These are phyloP conservation scores for Hypholoma sublateritium DNA, from an alignment of 768 basidiomycete genomes.

Conservation along the genomic window DNA sequence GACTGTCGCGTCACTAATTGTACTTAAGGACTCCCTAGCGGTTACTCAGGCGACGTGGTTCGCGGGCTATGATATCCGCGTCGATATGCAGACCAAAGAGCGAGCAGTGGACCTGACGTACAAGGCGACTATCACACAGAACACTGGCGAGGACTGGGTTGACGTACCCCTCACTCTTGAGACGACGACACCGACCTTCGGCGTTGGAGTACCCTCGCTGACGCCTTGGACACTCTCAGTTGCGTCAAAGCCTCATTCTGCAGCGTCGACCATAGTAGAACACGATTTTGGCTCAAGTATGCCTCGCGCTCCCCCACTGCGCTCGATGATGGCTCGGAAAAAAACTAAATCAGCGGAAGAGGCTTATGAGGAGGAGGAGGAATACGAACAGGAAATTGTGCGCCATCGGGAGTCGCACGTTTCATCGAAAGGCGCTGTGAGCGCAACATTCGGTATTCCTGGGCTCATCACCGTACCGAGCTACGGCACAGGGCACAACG, in stretches of 20 bases:
- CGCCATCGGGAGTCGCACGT: conserved; percentile 25
- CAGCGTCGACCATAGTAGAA: not conserved
- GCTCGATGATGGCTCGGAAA: no score
- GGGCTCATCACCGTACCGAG: conserved; percentile 42
- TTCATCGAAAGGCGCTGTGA: conserved; percentile 36
- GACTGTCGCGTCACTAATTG: not conserved
- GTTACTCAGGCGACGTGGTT: conserved; percentile 37
- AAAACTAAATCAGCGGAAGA: not conserved
- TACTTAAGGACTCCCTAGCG: conserved; percentile 21
- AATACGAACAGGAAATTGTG: not conserved
- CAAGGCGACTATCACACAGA: conserved; percentile 40
- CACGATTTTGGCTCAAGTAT: not conserved
- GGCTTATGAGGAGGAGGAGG: not conserved
- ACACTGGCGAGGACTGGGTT: conserved; percentile 46
- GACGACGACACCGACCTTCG: conserved; percentile 42
- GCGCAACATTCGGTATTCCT: conserved; percentile 40
- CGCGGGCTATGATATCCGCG: conserved; percentile 41
- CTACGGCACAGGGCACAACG: conserved; percentile 38
- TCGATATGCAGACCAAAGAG: conserved; percentile 39
- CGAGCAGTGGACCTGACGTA: conserved; percentile 37
- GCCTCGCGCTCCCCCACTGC: no score
- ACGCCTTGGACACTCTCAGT: conserved; percentile 36
- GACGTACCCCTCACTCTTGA: conserved; percentile 43
- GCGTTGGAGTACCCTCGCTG: conserved; percentile 34
- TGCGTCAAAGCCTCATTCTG: not conserved